Percentiles rank a stretch among this genome's conserved stretches.
These are phyloP conservation scores for Cyanidiococcus yangmingshanensis DNA, from an alignment of 23 red algal species.

Conservation along the genomic window DNA sequence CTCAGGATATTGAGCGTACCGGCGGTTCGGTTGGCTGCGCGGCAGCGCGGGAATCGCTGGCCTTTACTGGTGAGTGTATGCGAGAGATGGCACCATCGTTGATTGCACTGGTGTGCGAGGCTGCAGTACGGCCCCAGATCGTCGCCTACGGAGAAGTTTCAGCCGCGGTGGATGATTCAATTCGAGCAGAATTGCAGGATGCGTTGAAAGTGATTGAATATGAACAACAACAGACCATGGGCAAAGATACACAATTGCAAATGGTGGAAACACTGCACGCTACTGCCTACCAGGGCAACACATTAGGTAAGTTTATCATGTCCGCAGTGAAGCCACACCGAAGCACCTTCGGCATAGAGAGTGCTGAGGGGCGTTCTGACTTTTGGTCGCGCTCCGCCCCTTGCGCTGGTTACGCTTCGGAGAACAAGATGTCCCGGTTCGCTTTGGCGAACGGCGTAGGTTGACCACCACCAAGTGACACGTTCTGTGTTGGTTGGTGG, in stretches of 20 bases:
- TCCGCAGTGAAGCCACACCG: neutral
- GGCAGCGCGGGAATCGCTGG: constrained; percentile 59
- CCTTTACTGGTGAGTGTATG: constrained; percentile 69
- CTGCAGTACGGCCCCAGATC: constrained; percentile 32
- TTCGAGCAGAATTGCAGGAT: constrained; percentile 41
- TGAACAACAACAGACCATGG: constrained; percentile 29
- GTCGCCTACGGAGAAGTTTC: constrained; percentile 6
- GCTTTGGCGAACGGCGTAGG: neutral
- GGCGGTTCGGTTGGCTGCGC: constrained; percentile 61
- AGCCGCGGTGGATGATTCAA: constrained; percentile 27
- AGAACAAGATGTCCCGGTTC: neutral
- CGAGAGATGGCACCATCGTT: constrained; percentile 36
- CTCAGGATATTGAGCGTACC: constrained; percentile 61
- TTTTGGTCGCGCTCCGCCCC: constrained; percentile 21
- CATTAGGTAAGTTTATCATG: constrained; percentile 51
- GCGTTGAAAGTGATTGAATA: constrained; percentile 32
- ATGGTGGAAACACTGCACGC: constrained; percentile 59
- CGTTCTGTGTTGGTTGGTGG: neutral
- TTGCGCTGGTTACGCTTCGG: constrained; percentile 17
- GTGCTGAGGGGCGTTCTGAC: neutral
- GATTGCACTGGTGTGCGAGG: constrained; percentile 37
- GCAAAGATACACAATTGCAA: constrained; percentile 29
- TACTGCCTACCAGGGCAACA: constrained; percentile 68
- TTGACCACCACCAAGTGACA: neutral
- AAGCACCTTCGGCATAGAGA: neutral